Evolutionary conservation across 192 early-diverging fungal genomes (phyloP), one percentile per base, ranked within the genome.

Genomic region (Chytriomyces hyalinus): DNA sequence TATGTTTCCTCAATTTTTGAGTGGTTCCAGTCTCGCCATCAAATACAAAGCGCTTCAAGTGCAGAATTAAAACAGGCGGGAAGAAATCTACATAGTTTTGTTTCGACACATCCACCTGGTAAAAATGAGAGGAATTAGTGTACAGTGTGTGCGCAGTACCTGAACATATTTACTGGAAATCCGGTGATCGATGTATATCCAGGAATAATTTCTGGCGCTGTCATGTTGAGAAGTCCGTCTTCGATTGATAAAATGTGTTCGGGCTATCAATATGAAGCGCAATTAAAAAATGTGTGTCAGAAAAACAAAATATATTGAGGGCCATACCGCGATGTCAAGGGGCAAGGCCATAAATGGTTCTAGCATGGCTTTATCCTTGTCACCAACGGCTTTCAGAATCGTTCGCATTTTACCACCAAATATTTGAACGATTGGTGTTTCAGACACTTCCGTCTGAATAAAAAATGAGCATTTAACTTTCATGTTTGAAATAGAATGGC

Each of bases 1-100:
- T 90, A 66, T 91, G 91, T 80, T 98, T 98, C 61, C 87, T 87
- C 22, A 97, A 73, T 85, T 99, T 99, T 76, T 92, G 90, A 6
- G 92, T 91, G 47, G 90, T 91, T 24, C 91, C 92, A 49, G 86
- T 78, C 67, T 88, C 85, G 70, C 88, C 87, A 81, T 95, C 82
- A 61, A 84, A 98, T 22, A 93, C 89, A 82, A 98, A 98, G 11
- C 96, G 91, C 81, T 98, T 99, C 53, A 99, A 80, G 69, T 98
- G 95, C 17, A 99, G 87, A 26, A 98, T 92, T 24, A 99, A 86
- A 6, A 99, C 90, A 3, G 95, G 93, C 6, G 98, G 98, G 36
- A 95, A 83, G 1, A 71, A 80, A 61, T 98, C 96, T 15, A 99
- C 80, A 59, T 89, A 87, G 28, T 86, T 87, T 80, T 96, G 93